phyloP scores from a whole-genome alignment of 345 rosid genomes.

The Brassica nigra region DNA sequence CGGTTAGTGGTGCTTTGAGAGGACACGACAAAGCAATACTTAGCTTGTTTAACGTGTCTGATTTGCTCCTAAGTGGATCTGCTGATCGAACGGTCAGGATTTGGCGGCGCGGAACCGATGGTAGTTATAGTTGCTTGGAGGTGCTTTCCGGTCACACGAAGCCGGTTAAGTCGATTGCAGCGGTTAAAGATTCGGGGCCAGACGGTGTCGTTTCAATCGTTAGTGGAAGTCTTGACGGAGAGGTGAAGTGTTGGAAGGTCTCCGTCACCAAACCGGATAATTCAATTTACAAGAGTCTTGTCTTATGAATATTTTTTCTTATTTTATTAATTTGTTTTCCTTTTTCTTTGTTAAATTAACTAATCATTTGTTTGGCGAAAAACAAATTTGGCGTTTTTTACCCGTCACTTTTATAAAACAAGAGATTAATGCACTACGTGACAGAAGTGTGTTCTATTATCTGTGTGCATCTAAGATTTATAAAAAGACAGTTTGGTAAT shows the following conservation, averaged over 20 bases:
- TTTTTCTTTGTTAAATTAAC: neutral
- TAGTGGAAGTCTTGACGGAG: constrained; percentile 83
- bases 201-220: constrained; percentile 55
- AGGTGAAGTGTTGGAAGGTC: constrained; percentile 68
- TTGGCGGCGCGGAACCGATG: constrained; percentile 69
- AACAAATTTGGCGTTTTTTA: constrained; percentile 25
- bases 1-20: constrained; percentile 75
- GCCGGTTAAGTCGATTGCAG: constrained; percentile 80
- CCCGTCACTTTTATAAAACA: constrained; percentile 8
- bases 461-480: neutral
- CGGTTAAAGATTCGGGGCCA: constrained; percentile 40
- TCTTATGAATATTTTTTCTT: neutral
- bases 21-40: constrained; percentile 82
- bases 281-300: constrained; percentile 33
- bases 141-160: constrained; percentile 66
- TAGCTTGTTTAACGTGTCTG: constrained; percentile 57
- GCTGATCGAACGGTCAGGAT: constrained; percentile 84
- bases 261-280: constrained; percentile 43
- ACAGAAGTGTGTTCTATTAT: neutral
- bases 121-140: constrained; percentile 61
- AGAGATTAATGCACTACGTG: constrained; percentile 2
- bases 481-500: neutral
- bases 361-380: neutral
- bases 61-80: constrained; percentile 74
- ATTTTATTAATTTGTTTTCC: neutral